A percentile compares a stretch with the other conserved stretches of the same genome.
These are phyloP conservation scores for Plasmodium gallinaceum DNA, from an alignment of 169 alveolate species.

Conservation along the genomic window DNA sequence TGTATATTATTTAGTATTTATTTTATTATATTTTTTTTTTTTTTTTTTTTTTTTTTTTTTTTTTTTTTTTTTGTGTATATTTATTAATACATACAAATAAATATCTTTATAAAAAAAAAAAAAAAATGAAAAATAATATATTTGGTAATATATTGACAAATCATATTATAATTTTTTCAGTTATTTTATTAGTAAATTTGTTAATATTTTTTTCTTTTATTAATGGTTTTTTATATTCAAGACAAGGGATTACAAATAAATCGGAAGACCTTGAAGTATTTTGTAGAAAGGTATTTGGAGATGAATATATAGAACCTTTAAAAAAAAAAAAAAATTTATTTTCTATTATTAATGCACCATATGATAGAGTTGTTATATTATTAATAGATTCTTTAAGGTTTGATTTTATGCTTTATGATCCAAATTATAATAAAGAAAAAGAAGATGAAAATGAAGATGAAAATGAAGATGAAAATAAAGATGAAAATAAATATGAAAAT, in stretches of 20 bases:
- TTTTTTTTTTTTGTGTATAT: background rate
- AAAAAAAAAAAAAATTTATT: conserved; percentile 34
- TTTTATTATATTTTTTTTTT: too few relatives aligned
- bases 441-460: background rate
- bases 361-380: conserved; percentile 66
- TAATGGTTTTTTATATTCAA: conserved; percentile 67
- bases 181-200: conserved; percentile 22
- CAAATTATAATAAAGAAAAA: conserved; percentile 43
- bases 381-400: conserved; percentile 80
- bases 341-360: conserved; percentile 76
- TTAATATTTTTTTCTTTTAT: conserved; percentile 44
- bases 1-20: conserved; percentile 10
- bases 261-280: conserved; percentile 53
- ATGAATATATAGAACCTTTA: conserved; percentile 51
- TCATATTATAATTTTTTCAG: conserved; percentile 33
- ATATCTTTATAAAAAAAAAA: background rate
- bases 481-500: background rate
- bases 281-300: conserved; percentile 63
- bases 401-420: conserved; percentile 83
- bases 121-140: conserved; percentile 1
- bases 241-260: conserved; percentile 34
- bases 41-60: too few relatives aligned
- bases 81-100: background rate
- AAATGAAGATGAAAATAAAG: conserved; percentile 7
- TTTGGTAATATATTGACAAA: conserved; percentile 23